Evolutionary conservation across 169 alveolate species (phyloP).

Genomic region (Plasmodium chabaudi): DNA sequence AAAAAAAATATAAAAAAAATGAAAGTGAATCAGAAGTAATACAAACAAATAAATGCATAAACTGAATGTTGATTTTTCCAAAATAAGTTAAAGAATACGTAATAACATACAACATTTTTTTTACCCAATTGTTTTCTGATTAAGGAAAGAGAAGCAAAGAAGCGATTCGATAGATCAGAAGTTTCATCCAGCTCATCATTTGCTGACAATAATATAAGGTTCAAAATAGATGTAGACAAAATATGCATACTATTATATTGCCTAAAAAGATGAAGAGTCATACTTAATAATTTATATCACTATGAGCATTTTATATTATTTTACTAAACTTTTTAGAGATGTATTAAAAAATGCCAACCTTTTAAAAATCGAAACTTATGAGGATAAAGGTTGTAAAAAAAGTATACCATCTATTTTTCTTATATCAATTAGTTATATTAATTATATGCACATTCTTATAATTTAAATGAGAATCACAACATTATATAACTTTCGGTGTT

Average conservation of each 20-base stretch:
- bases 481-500: too few relatives aligned
- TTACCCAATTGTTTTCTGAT: not conserved
- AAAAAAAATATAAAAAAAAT: not conserved
- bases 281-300: too few relatives aligned
- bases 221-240: not conserved
- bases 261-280: too few relatives aligned
- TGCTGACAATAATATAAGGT: constrained; percentile 21
- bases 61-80: too few relatives aligned
- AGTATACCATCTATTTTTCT: too few relatives aligned
- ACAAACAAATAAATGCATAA: not conserved
- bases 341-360: constrained; percentile 5
- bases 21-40: not conserved
- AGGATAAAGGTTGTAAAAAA: constrained; percentile 36
- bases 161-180: constrained; percentile 1
- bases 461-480: too few relatives aligned
- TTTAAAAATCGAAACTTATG: constrained; percentile 14
- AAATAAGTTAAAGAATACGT: not conserved
- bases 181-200: constrained; percentile 3
- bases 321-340: constrained; percentile 18
- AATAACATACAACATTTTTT: not conserved
- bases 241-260: not conserved
- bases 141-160: constrained; percentile 24
- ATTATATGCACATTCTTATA: too few relatives aligned
- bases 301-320: too few relatives aligned
- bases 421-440: too few relatives aligned